Base-by-base conservation (phyloP, 2,329 filamentous ascomycete species). In the Penicillium brasilianum region DNA sequence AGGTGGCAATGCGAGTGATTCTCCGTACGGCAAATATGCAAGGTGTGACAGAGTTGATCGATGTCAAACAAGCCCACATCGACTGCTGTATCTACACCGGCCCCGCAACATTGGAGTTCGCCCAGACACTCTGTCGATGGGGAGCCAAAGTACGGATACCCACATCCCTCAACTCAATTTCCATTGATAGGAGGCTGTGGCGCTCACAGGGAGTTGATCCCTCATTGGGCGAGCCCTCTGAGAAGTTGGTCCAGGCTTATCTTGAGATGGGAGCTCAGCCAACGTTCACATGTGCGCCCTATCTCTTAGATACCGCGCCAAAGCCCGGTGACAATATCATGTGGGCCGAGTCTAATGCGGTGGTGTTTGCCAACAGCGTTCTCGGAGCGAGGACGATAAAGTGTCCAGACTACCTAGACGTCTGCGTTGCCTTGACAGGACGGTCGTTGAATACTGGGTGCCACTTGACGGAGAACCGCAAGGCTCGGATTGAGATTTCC, bases 271-370 rank as follows among this genome's bases (percentile, higher is more conserved):
- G 80, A 4, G 78, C 78, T 0, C 63, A 59, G 1, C 72, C 73
- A 10, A 81, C 72, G 2, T 82, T 80, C 55, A 82, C 80, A 3
- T 82, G 80, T 53, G 78, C 80, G 0, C 80, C 81, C 0, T 82
- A 82, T 57, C 68, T 74, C 2, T 74, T 82, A 0, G 73, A 78
- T 0, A 72, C 57, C 30, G 70, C 69, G 16, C 78, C 77, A 0
- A 64, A 67, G 6, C 18, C 50, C 2, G 80, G 78, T 4, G 77
- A 82, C 13, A 71, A 82, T 28, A 70, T 82, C 2, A 78, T 71
- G 0, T 82, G 80, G 78, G 78, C 76, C 0, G 80, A 82, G 62
- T 82, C 79, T 0, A 82, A 82, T 60, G 81, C 79, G 0, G 80
- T 82, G 0, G 76, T 81, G 0, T 82, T 74, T 58, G 78, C 80